Percentiles rank a stretch among this genome's conserved stretches.
phyloP scores from a whole-genome alignment of 164 flowering plant species.

The Chloranthus sessilifolius region DNA sequence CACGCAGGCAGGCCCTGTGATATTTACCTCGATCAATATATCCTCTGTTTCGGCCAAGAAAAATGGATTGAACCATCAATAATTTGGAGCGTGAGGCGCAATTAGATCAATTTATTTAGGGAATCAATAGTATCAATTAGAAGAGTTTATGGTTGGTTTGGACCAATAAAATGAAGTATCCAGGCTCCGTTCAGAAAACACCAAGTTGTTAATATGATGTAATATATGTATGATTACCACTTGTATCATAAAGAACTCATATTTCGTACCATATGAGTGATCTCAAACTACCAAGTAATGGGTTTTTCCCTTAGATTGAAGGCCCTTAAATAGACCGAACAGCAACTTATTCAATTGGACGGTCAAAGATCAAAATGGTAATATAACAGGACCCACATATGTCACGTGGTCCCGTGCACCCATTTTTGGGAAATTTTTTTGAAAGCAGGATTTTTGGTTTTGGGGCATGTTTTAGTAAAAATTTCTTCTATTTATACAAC shows the following conservation, averaged over 20 bases:
- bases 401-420: no score
- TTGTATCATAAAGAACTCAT: not conserved
- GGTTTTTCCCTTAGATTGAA: no score
- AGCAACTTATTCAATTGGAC: no score
- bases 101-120: not conserved
- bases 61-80: slow-evolving; percentile 4
- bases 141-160: not conserved
- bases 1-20: no score
- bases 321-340: no score
- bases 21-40: not conserved
- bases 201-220: not conserved
- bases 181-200: not conserved
- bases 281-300: not conserved
- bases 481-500: no score
- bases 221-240: not conserved
- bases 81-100: not conserved
- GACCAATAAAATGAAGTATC: not conserved
- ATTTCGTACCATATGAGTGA: not conserved
- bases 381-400: no score
- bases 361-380: no score
- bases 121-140: not conserved
- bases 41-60: not conserved
- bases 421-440: no score
- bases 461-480: no score
- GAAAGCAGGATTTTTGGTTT: no score